Evolutionary conservation across 2,329 filamentous ascomycete genomes (phyloP).

Genomic region (Pseudogymnoascus sp.): DNA sequence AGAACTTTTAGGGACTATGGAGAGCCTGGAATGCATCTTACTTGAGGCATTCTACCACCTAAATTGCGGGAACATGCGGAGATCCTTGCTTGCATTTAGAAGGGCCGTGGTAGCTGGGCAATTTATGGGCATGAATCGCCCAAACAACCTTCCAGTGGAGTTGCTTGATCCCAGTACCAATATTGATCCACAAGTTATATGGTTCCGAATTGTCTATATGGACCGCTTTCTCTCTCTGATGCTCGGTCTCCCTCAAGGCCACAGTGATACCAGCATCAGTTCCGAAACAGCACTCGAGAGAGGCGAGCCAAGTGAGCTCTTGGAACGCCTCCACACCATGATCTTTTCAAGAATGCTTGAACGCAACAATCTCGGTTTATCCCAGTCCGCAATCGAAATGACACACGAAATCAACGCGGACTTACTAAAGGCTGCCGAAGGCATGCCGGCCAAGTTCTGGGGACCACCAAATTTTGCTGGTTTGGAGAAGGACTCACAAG

Average conservation of each 20-base stretch:
- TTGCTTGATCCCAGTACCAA: slow-evolving; percentile 25
- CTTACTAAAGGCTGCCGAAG: slow-evolving; percentile 29
- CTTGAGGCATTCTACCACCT: slow-evolving; percentile 36
- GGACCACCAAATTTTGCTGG: slow-evolving; percentile 25
- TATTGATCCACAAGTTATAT: slow-evolving; percentile 37
- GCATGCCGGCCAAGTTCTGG: slow-evolving; percentile 36
- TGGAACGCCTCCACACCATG: slow-evolving; percentile 41
- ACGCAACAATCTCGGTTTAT: slow-evolving; percentile 29
- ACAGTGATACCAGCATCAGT: slow-evolving; percentile 37
- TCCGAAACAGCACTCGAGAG: slow-evolving; percentile 25
- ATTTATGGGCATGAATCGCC: slow-evolving; percentile 36
- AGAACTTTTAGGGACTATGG: slow-evolving; percentile 33
- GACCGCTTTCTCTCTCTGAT: slow-evolving; percentile 45
- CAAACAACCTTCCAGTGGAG: neutral
- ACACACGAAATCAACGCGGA: slow-evolving; percentile 32
- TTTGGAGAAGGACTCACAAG: slow-evolving; percentile 17
- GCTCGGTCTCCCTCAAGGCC: slow-evolving; percentile 41
- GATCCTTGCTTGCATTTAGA: slow-evolving; percentile 34
- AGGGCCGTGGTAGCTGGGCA: slow-evolving; percentile 38
- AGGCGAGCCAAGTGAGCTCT: slow-evolving; percentile 36
- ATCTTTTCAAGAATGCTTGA: slow-evolving; percentile 35
- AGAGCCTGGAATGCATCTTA: slow-evolving; percentile 39
- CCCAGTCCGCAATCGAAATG: neutral
- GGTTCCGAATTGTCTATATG: slow-evolving; percentile 40
- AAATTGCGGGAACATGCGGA: slow-evolving; percentile 37